Evolutionary conservation across 2,329 filamentous ascomycete species (phyloP).

Genomic region (Epichloe gansuensis): DNA sequence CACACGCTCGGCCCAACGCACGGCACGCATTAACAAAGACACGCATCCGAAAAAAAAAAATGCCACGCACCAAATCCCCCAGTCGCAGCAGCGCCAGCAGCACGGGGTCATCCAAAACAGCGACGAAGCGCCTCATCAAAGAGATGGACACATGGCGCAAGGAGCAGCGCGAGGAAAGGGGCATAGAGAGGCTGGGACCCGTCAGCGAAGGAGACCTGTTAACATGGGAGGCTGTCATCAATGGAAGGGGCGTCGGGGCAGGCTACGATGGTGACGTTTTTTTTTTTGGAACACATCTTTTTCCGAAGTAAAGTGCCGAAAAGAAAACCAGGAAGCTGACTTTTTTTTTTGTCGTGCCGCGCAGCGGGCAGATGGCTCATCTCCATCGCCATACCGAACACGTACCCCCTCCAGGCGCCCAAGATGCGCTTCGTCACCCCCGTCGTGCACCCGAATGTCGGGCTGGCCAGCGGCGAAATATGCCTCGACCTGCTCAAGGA

Average conservation of each 20-base stretch:
- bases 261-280: constrained; percentile 40
- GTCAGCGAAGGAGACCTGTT: constrained; percentile 41
- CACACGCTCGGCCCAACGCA: too few species aligned
- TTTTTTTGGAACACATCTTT: not conserved
- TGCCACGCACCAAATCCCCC: constrained; percentile 8
- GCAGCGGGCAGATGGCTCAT: constrained; percentile 71
- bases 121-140: constrained; percentile 43
- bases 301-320: not conserved
- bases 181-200: constrained; percentile 47
- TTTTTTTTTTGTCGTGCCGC: not conserved
- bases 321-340: not conserved
- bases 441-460: constrained; percentile 73
- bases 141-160: constrained; percentile 42
- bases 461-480: constrained; percentile 66
- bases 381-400: constrained; percentile 57
- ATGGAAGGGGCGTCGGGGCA: constrained; percentile 39
- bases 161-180: constrained; percentile 35
- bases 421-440: constrained; percentile 69
- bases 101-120: constrained; percentile 27
- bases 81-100: constrained; percentile 1
- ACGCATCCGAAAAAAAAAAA: not conserved
- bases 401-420: constrained; percentile 71
- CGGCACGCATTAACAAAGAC: too few species aligned
- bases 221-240: constrained; percentile 46
- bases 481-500: constrained; percentile 77